These are phyloP conservation scores for Aspergillus sergii DNA, from an alignment of 2,329 filamentous ascomycete genomes.

Conservation along the genomic window DNA sequence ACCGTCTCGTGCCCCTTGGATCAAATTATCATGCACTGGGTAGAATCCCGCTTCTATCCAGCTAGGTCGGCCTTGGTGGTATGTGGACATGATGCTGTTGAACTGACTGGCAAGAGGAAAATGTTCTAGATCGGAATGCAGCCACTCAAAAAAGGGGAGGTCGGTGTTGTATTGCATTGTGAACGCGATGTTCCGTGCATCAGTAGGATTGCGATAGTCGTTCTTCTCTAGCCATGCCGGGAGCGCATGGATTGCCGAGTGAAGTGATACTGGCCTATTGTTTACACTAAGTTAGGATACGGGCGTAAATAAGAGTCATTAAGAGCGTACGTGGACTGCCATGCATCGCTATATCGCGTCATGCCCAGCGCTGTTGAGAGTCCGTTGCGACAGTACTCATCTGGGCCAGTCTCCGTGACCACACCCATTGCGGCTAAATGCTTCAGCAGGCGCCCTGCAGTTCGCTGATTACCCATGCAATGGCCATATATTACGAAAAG, in stretches of 20 bases:
- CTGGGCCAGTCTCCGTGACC: constrained; percentile 14
- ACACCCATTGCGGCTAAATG: constrained; percentile 18
- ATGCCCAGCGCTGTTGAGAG: constrained; percentile 14
- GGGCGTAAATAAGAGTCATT: too few species aligned
- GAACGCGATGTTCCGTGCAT: constrained; percentile 28
- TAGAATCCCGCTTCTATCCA: too few species aligned
- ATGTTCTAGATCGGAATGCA: constrained; percentile 22
- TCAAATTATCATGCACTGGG: too few species aligned
- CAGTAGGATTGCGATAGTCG: constrained; percentile 29
- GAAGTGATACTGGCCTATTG: constrained; percentile 26
- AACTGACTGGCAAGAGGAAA: constrained; percentile 1
- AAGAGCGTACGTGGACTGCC: too few species aligned
- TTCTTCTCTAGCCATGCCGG: constrained; percentile 30
- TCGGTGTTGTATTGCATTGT: constrained; percentile 30
- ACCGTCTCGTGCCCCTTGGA: too few species aligned
- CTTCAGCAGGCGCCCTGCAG: constrained; percentile 17
- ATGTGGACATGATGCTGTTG: too few species aligned
- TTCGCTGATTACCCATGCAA: neutral
- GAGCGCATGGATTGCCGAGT: constrained; percentile 22
- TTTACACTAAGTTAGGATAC: too few species aligned
- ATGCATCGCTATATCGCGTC: constrained; percentile 18
- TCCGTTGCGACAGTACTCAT: constrained; percentile 15
- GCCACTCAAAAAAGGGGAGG: constrained; percentile 32
- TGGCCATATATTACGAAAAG: neutral
- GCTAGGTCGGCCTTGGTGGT: too few species aligned